These are phyloP conservation scores for Gaultheria prostrata DNA, from an alignment of 148 eudicot species.

Conservation along the genomic window DNA sequence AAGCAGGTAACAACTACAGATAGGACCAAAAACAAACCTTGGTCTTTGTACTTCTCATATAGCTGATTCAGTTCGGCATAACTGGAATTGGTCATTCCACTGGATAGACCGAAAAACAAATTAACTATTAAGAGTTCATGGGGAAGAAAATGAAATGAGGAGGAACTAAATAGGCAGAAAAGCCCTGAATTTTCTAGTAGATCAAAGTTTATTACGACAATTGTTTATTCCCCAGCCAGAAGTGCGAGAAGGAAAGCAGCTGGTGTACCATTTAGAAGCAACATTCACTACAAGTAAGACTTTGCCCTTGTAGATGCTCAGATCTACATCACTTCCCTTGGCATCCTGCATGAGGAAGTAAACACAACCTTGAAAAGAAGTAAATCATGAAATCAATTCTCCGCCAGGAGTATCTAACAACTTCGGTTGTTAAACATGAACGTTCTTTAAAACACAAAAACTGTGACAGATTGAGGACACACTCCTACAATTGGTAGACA, in stretches of 20 bases:
- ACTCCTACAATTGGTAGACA: background rate
- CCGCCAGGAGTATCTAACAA: background rate
- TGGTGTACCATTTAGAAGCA: conserved; percentile 68
- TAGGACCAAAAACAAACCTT: conserved; percentile 40
- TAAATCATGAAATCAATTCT: background rate
- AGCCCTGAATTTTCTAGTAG: background rate
- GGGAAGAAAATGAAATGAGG: conserved; percentile 1
- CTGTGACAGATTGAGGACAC: background rate
- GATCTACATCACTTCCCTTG: conserved; percentile 58
- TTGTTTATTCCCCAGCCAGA: background rate
- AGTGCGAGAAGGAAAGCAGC: background rate
- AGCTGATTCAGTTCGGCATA: conserved; percentile 58
- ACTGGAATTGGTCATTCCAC: conserved; percentile 76
- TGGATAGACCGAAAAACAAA: conserved; percentile 23
- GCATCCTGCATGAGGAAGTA: conserved; percentile 46
- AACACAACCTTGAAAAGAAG: background rate
- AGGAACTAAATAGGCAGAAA: background rate
- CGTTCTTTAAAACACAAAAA: background rate
- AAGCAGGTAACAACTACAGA: background rate
- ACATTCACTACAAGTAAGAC: conserved; percentile 73
- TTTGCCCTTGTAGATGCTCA: conserved; percentile 66
- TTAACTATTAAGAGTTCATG: background rate
- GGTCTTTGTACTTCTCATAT: conserved; percentile 59
- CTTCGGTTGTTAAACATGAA: background rate
- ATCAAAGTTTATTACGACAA: background rate